Base-by-base conservation (phyloP, 2,329 filamentous ascomycete species). In the Pseudogymnoascus sp. region DNA sequence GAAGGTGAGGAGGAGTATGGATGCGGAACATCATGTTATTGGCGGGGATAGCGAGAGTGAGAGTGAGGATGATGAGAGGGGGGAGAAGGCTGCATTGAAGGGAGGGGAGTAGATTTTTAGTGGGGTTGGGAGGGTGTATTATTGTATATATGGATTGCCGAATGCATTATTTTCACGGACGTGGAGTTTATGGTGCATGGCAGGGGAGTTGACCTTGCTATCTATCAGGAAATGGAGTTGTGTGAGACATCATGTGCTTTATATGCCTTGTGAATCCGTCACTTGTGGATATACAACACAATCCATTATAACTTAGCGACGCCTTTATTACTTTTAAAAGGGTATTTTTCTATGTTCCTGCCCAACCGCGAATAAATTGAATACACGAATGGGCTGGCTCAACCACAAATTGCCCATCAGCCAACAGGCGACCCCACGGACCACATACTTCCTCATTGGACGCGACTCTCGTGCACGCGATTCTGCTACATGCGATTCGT, bases 41-140 rank as follows among this genome's bases (percentile, higher is more conserved):
- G 64, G 65, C 2, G 63, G 63, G 19, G 62, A 64, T 45, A 64
- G 65, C 16, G 67, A 69, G 60, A 68, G 70, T 60, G 66, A 69
- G 39, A 60, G 52, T 19, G 66, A 30, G 33, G 22, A 28, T 36
- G 66, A 66, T 2, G 66, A 68, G n/a, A 14, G 58, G 36, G 36
- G 58, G 36, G 36, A 39, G 58, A 58, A 58, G 25, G 28, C 25
- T 7, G 28, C 52, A 0, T 35, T 58, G 52, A 45, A 14, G 22
- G 22, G 41, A 2, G 41, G 6, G 12, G 5, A 45, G 6, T 45
- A 11, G 23, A 7, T 49, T 2, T n/a, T 39, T 7, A n/a, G 16
- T 41, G 42, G 23, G 1, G 12, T 25, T 25, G 8, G 23, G 8
- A 23, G 23, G 23, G 12, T 25, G 42, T 25, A 25, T 9, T 9